These are phyloP conservation scores for Isatis lusitanica DNA, from an alignment of 441 rosid species.

Conservation along the genomic window DNA sequence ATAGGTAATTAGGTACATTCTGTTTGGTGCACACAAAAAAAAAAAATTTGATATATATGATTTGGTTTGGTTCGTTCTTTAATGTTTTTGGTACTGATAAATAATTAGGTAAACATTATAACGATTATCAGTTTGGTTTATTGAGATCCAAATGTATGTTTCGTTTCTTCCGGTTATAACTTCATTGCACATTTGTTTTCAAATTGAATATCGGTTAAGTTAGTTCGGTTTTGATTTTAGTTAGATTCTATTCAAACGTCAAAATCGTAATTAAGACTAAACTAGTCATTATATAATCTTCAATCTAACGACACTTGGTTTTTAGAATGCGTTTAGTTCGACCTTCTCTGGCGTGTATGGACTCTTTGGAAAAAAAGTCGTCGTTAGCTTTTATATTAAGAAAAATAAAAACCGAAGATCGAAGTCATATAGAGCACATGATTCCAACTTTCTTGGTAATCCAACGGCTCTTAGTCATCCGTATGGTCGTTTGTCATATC, in stretches of 20 bases:
- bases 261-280: not conserved
- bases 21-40: too few species aligned
- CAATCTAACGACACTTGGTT: constrained; percentile 7
- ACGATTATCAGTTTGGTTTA: not conserved
- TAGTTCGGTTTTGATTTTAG: not conserved
- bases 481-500: constrained; percentile 16
- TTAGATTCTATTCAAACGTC: not conserved
- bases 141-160: not conserved
- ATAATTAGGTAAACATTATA: not conserved
- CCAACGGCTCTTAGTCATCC: constrained; percentile 26
- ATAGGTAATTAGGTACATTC: not conserved
- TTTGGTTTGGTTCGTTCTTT: not conserved
- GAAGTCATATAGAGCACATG: constrained; percentile 22
- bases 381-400: constrained; percentile 17
- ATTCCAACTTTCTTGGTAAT: constrained; percentile 34
- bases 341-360: constrained; percentile 12
- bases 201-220: not conserved
- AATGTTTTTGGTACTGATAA: not conserved
- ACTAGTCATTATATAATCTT: constrained; percentile 3
- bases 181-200: not conserved
- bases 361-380: constrained; percentile 14
- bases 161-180: not conserved
- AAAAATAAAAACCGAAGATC: not conserved
- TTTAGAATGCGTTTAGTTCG: not conserved
- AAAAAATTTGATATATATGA: not conserved